Base-by-base conservation (phyloP, 495 filamentous ascomycete species). In the Daldinia decipiens region DNA sequence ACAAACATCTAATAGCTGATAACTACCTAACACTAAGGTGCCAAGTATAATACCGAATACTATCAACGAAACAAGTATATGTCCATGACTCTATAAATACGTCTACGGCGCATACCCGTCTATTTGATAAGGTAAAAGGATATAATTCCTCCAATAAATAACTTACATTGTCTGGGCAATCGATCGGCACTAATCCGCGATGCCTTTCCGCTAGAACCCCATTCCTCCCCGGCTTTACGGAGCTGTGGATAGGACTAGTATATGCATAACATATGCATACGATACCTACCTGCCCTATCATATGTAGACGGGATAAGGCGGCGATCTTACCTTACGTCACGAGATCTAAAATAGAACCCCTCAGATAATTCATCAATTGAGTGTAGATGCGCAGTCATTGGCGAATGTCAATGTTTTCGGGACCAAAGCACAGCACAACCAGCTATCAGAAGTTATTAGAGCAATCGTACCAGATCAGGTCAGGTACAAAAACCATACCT, bases 281-380 rank as follows among this genome's bases (percentile, higher is more conserved):
- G 2, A 47, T 47, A 47, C 29, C 1, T 47, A 47, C 29, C 5
- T 11, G 3, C 6, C 40, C 43, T 47, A 21, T 19, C 43, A 47
- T 21, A n/a, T n/a, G n/a, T n/a, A 39, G 52, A 24, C 5, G 15
- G 19, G 21, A 31, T 51, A 65, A 55, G 67, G 62, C 62, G 57
- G 67, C 56, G 51, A 52, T 59, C 21, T 36, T 47, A 26, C 24
- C 68, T 71, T 59, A 71, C 68, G 68, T 71, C 68, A 71, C 60
- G 40, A 56, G 40, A 9, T 12, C 3, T 21, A 39, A 21, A 21
- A 39, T 15, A 53, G 31, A n/a, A 15, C 32, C 32, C 54, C 32
- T 24, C 31, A 39, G 15, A 13, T 38, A 19, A 24, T 39, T 27
- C 5, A 32, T 39, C 15, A 21, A 57, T 38, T 57, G 19, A 47